Percentiles rank a stretch among this genome's conserved stretches.
Evolutionary conservation across 345 rosid species (phyloP).

Genomic region (Euphorbia lathyris): DNA sequence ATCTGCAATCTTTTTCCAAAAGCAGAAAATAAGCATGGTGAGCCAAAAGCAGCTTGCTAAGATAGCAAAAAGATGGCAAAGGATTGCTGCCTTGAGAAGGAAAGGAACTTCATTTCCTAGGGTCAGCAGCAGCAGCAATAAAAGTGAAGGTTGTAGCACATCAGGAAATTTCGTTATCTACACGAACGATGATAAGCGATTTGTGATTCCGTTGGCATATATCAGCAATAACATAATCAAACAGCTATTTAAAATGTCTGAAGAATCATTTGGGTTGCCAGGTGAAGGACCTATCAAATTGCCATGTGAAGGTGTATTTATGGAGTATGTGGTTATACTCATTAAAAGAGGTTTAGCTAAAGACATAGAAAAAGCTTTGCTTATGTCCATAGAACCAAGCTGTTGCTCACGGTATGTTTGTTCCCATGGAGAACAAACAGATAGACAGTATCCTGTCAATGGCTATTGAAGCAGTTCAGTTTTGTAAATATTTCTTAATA

Average conservation of each 20-base stretch:
- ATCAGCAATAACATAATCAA: no score
- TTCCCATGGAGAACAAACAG: no score
- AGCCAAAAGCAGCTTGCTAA: background rate
- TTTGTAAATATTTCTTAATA: no score
- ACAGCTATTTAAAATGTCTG: background rate
- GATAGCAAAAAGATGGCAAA: background rate
- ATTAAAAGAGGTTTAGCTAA: no score
- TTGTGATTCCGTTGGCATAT: background rate
- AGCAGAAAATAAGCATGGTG: background rate
- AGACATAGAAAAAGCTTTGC: no score
- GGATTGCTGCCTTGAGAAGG: background rate
- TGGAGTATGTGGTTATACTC: no score
- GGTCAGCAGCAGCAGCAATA: background rate
- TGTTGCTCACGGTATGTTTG: no score
- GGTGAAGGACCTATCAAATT: slow-evolving; percentile 13
- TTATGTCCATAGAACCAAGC: no score
- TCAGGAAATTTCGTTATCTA: slow-evolving; percentile 14
- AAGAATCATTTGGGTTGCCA: slow-evolving; percentile 13
- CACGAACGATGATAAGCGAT: background rate
- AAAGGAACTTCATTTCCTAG: background rate
- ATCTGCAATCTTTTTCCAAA: background rate
- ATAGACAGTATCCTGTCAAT: no score
- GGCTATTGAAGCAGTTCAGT: no score
- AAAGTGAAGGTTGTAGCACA: background rate
- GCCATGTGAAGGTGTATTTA: no score